Base-by-base conservation (phyloP, 768 basidiomycete genomes). In the Tylopilus intermedius region DNA sequence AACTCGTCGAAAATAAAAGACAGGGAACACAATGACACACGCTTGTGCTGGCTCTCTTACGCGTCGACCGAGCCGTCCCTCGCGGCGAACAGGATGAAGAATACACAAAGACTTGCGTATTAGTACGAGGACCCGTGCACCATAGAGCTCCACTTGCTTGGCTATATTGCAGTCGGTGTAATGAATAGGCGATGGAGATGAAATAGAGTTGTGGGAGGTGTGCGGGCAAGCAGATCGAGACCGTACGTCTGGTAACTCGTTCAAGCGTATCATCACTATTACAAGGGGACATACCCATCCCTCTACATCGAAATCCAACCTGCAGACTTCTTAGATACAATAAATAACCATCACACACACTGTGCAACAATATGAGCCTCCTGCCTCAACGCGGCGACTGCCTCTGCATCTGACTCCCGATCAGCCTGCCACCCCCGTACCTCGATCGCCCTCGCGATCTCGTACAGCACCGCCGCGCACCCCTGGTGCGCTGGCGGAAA, bases 361-460 rank as follows among this genome's bases (percentile, higher is more conserved):
- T 45, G 51, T 43, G 74, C 64, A 55, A 86, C 78, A 47, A 80
- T 66, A 76, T 78, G 78, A 3, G 84, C 86, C 66, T 90, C 88
- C 63, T 87, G 78, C 55, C 18, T 18, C 18, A 18, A 18, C 18
- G 18, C 18, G 18, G 18, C 18, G 18, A 18, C 18, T 18, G 18
- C 18, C 69, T 90, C 88, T 10, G 69, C 69, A 58, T 90, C 87
- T 4, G 78, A 78, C 18, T 86, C 84, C 55, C 84, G 75, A 67
- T 88, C 86, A 18, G 85, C 79, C 52, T 81, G 75, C 86, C 85
- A 86, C 4, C 77, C 78, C 49, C 86, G 75, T 47, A 71, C 67
- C 67, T 89, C 88, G 60, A 90, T 67, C 35, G 18, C 18, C 18
- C 18, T 18, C 18, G 18, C 18, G 56, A 90, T 72, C 66, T 83